Percentiles rank a stretch among this genome's conserved stretches.
Evolutionary conservation across 1,284 basidiomycete genomes (phyloP).

Genomic region (Tilletia walkeri): DNA sequence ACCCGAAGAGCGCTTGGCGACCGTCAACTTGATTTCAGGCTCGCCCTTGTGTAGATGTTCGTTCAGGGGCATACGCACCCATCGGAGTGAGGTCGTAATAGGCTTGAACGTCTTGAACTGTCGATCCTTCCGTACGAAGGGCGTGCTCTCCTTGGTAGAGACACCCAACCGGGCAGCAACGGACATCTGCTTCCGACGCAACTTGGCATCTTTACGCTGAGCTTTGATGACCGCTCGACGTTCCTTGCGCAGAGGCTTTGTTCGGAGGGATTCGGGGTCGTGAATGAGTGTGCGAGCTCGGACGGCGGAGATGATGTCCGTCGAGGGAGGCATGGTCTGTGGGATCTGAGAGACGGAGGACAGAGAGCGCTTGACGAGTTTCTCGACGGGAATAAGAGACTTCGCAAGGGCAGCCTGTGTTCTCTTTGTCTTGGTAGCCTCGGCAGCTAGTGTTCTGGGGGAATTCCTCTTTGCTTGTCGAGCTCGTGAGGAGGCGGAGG

Average conservation of each 20-base stretch:
- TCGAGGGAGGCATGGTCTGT: background rate
- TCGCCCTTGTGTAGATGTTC: constrained; percentile 78
- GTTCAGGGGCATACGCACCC: constrained; percentile 77
- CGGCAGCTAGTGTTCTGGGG: background rate
- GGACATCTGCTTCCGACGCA: constrained; percentile 32
- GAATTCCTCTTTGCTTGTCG: background rate
- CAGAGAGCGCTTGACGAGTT: background rate
- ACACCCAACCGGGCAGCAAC: constrained; percentile 48
- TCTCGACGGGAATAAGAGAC: background rate
- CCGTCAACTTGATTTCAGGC: constrained; percentile 77
- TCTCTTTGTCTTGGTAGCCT: background rate
- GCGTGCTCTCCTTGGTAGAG: constrained; percentile 35
- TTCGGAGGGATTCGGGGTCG: background rate
- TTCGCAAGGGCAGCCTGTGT: background rate
- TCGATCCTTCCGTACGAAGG: constrained; percentile 50
- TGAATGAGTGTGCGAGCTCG: background rate
- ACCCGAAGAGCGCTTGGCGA: constrained; percentile 77
- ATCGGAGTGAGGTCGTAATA: constrained; percentile 77
- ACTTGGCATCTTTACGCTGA: constrained; percentile 35
- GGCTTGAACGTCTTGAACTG: constrained; percentile 86
- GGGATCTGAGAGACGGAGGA: constrained; percentile 14
- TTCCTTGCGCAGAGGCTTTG: constrained; percentile 30
- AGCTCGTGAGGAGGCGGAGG: background rate
- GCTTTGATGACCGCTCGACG: constrained; percentile 38
- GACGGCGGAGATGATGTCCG: background rate